phyloP scores from a whole-genome alignment of 208 protist species.

The Herpetomonas tarakana region DNA sequence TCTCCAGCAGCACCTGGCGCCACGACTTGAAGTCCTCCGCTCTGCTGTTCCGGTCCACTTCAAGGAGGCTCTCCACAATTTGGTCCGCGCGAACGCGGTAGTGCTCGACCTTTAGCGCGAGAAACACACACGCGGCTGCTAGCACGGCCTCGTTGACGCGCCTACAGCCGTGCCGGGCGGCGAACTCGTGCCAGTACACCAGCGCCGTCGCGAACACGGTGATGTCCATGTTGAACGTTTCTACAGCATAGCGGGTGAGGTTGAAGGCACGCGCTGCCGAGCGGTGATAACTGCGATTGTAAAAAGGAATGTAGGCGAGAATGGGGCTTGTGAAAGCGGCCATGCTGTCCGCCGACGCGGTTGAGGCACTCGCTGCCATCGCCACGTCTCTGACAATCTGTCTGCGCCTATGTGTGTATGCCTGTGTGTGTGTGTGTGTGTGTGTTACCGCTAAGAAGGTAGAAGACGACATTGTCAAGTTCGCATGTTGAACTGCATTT shows the following conservation, averaged over 20 bases:
- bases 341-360: constrained; percentile 19
- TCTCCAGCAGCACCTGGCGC: constrained; percentile 61
- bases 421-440: no score
- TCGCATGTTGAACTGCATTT: no score
- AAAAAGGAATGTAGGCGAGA: constrained; percentile 28
- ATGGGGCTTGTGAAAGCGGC: constrained; percentile 16
- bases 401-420: no score
- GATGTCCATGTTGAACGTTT: constrained; percentile 49
- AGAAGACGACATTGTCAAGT: no score
- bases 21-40: constrained; percentile 38
- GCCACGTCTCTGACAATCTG: no score
- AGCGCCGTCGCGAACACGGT: constrained; percentile 67
- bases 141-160: constrained; percentile 71
- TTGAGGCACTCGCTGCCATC: constrained; percentile 20
- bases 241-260: constrained; percentile 59
- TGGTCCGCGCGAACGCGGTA: constrained; percentile 63
- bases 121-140: constrained; percentile 72
- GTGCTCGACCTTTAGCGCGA: constrained; percentile 85
- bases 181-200: constrained; percentile 87
- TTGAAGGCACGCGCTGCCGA: constrained; percentile 57
- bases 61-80: constrained; percentile 60
- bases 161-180: constrained; percentile 42
- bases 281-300: constrained; percentile 52
- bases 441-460: no score
- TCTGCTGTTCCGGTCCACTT: constrained; percentile 31